Percentiles rank a stretch among this genome's conserved stretches.
Evolutionary conservation across 73 alveolate species (phyloP).

Genomic region (Urostyla sp.): DNA sequence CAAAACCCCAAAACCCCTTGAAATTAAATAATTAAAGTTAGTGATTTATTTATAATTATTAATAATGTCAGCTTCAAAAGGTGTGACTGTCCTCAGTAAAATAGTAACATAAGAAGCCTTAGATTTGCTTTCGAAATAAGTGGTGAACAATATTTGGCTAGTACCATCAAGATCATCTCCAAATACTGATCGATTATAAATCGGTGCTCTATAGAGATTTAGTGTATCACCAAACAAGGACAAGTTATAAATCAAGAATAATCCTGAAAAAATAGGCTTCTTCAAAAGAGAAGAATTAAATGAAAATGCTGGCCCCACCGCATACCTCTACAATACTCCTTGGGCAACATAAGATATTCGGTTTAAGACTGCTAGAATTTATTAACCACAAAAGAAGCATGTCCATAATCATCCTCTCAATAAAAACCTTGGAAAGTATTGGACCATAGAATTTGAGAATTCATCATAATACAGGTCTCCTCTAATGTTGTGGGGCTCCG

Average conservation of each 20-base stretch:
- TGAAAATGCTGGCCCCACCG: constrained; percentile 32
- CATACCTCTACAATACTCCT: not conserved
- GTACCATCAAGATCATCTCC: constrained; percentile 1
- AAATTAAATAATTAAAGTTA: too few species aligned
- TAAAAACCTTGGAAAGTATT: constrained; percentile 27
- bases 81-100: constrained; percentile 3
- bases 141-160: constrained; percentile 15
- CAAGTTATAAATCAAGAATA: not conserved
- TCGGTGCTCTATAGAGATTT: constrained; percentile 33
- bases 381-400: constrained; percentile 46
- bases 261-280: constrained; percentile 45
- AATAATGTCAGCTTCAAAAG: constrained; percentile 7
- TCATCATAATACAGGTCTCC: constrained; percentile 31
- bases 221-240: constrained; percentile 11
- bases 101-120: constrained; percentile 41
- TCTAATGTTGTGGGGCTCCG: constrained; percentile 30
- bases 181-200: constrained; percentile 19
- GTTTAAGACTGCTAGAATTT: constrained; percentile 30
- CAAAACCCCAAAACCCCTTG: too few species aligned
- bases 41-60: too few species aligned
- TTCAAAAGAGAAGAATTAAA: constrained; percentile 42
- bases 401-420: constrained; percentile 47
- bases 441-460: constrained; percentile 45
- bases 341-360: constrained; percentile 4
- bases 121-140: constrained; percentile 20